Evolutionary conservation across 2,329 filamentous ascomycete genomes (phyloP).

Genomic region (Alternaria arbusti): DNA sequence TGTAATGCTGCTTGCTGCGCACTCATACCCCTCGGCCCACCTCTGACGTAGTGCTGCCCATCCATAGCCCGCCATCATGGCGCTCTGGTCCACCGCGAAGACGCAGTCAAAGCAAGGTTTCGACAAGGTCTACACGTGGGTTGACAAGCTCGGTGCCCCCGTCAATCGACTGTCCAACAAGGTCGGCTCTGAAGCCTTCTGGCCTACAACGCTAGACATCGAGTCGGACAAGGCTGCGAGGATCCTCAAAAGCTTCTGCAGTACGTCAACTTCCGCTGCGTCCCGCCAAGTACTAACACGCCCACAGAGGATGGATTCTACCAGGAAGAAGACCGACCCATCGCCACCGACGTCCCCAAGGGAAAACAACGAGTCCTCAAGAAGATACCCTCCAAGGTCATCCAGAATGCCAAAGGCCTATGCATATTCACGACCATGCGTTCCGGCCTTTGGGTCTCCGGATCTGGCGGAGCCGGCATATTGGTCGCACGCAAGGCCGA

Average conservation of each 20-base stretch:
- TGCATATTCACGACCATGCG: constrained; percentile 97
- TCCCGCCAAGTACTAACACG: constrained; percentile 21
- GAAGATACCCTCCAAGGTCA: constrained; percentile 83
- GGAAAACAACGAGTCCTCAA: constrained; percentile 71
- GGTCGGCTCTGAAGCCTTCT: constrained; percentile 81
- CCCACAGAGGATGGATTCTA: constrained; percentile 71
- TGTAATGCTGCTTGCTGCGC: constrained; percentile 23
- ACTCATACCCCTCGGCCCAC: constrained; percentile 26
- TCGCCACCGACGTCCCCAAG: constrained; percentile 60
- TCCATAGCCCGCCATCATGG: constrained; percentile 26
- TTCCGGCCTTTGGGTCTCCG: constrained; percentile 88
- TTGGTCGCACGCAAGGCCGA: constrained; percentile 84
- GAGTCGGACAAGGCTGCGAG: constrained; percentile 91
- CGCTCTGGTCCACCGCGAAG: constrained; percentile 45
- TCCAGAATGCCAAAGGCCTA: constrained; percentile 86
- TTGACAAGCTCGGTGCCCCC: constrained; percentile 74
- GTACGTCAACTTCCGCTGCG: constrained; percentile 58
- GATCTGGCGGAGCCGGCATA: constrained; percentile 87
- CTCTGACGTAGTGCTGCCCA: constrained; percentile 11
- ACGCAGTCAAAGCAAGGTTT: constrained; percentile 58
- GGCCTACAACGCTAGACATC: constrained; percentile 83
- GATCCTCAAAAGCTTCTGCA: constrained; percentile 89
- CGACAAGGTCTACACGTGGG: constrained; percentile 72
- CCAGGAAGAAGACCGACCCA: constrained; percentile 58
- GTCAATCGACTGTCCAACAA: constrained; percentile 84